Evolutionary conservation across 805 yeast species (phyloP), one percentile per base, ranked within the genome.

Genomic region (Brettanomyces sp.): DNA sequence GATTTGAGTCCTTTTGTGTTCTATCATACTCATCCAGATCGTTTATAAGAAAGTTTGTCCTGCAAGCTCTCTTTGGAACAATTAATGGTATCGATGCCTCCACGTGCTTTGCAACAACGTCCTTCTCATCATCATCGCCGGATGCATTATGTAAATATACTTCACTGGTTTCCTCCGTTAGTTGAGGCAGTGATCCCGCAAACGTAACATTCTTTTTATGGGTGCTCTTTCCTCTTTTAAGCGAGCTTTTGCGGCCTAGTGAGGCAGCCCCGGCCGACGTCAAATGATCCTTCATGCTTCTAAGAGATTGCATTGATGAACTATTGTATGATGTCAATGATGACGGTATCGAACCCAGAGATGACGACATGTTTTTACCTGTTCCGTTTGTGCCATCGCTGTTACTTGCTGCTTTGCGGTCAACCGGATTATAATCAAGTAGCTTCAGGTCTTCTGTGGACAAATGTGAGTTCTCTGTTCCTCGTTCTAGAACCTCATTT

Each of bases 401-500:
- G 18, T 13, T 55, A 51, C 14, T 47, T 51, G 21, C 45, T 46
- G 18, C 6, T 24, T 7, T n/a, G 35, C 34, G 22, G 11, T 28
- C 32, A 9, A 28, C 11, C n/a, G 48, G 28, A 24, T 32, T 18
- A 39, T 41, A 35, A 11, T 47, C 46, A 45, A 62, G 59, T 30
- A 52, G 48, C 44, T 55, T 53, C 24, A 55, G 41, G 41, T 63
- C 64, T 12, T 60, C 63, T 12, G 49, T 49, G 7, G 59, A 51
- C 14, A 57, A 45, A 11, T 49, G 48, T 4, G 50, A 49, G 6
- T 49, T 40, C 34, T 37, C 51, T 9, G 54, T 56, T 28, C 58
- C 53, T 47, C 67, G 61, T 55, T 77, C 83, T 30, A 75, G 59
- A 47, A 83, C 87, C 62, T 87, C 96, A 64, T 91, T 91, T 54